A percentile compares a stretch with the other conserved stretches of the same genome.
These are phyloP conservation scores for Samsoniella hepiali DNA, from an alignment of 2,329 filamentous ascomycete species.

Conservation along the genomic window DNA sequence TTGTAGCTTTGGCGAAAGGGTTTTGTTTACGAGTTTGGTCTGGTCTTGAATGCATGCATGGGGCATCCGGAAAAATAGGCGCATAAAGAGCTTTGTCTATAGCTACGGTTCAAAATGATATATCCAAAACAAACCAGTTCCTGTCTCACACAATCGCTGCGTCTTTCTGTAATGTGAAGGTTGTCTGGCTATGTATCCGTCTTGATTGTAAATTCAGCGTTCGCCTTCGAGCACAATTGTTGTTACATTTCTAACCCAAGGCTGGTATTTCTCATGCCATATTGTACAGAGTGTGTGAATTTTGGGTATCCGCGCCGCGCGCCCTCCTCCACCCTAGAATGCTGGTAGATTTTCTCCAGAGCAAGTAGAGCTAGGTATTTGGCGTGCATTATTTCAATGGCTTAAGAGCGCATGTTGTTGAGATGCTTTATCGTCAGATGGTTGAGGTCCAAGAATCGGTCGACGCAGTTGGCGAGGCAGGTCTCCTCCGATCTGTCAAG, in stretches of 20 bases:
- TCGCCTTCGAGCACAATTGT: not conserved
- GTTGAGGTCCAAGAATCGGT: constrained; percentile 89
- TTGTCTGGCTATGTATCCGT: not conserved
- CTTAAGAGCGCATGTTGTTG: constrained; percentile 52
- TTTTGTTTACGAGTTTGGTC: constrained; percentile 37
- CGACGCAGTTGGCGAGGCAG: constrained; percentile 89
- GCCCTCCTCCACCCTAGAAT: not conserved
- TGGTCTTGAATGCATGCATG: constrained; percentile 32
- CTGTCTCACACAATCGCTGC: constrained; percentile 8
- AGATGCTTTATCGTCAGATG: constrained; percentile 81
- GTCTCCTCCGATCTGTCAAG: constrained; percentile 75
- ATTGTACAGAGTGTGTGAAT: not conserved
- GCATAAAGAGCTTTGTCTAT: constrained; percentile 17
- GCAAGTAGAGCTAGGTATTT: not conserved
- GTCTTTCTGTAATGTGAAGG: not conserved
- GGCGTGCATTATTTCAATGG: not conserved
- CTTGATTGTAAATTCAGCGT: not conserved
- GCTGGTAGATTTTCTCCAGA: not conserved
- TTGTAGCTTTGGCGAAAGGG: constrained; percentile 21
- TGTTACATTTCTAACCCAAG: not conserved
- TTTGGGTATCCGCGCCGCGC: not conserved
- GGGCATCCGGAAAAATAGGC: constrained; percentile 15
- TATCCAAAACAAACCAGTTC: constrained; percentile 32
- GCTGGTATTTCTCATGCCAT: not conserved
- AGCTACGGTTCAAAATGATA: constrained; percentile 29